Percentiles rank a stretch among this genome's conserved stretches.
phyloP scores from a whole-genome alignment of 148 eudicot species.

The Rhododendron molle region DNA sequence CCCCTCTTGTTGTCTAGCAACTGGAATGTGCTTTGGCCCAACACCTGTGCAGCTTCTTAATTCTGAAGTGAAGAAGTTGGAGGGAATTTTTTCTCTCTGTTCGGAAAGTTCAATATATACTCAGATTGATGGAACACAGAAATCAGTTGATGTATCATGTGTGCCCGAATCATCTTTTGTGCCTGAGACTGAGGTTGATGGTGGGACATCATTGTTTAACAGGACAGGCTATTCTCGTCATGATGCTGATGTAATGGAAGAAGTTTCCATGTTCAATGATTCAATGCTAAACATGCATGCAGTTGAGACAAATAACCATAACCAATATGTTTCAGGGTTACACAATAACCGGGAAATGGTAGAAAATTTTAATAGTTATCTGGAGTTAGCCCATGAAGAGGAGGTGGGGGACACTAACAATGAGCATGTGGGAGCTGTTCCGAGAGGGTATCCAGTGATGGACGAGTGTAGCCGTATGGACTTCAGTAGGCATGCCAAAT shows the following conservation, averaged over 20 bases:
- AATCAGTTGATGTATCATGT: slow-evolving; percentile 52
- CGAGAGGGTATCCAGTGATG: slow-evolving; percentile 55
- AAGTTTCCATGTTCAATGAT: slow-evolving; percentile 16
- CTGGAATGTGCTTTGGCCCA: slow-evolving; percentile 18
- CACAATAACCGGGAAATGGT: slow-evolving; percentile 20
- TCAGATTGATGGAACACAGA: slow-evolving; percentile 30
- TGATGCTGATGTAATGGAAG: slow-evolving; percentile 18
- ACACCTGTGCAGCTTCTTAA: slow-evolving; percentile 9
- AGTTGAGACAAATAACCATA: slow-evolving; percentile 11
- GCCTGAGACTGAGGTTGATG: slow-evolving; percentile 67
- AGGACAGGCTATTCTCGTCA: slow-evolving; percentile 21
- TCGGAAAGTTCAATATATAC: slow-evolving; percentile 28
- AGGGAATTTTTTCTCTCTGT: slow-evolving; percentile 23
- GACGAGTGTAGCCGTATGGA: slow-evolving; percentile 94
- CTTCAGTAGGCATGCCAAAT: slow-evolving; percentile 43
- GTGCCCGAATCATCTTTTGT: slow-evolving; percentile 89
- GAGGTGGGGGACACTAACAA: slow-evolving; percentile 57
- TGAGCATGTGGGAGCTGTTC: slow-evolving; percentile 38
- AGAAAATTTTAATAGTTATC: slow-evolving; percentile 22
- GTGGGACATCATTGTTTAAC: slow-evolving; percentile 34
- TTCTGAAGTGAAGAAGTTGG: slow-evolving; percentile 17
- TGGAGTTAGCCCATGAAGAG: slow-evolving; percentile 28
- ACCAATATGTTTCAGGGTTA: slow-evolving; percentile 18
- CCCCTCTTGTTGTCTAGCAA: slow-evolving; percentile 21
- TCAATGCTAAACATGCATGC: slow-evolving; percentile 28